Base-by-base conservation (phyloP, 2,329 filamentous ascomycete species). In the Arthrobotrys megalospora region DNA sequence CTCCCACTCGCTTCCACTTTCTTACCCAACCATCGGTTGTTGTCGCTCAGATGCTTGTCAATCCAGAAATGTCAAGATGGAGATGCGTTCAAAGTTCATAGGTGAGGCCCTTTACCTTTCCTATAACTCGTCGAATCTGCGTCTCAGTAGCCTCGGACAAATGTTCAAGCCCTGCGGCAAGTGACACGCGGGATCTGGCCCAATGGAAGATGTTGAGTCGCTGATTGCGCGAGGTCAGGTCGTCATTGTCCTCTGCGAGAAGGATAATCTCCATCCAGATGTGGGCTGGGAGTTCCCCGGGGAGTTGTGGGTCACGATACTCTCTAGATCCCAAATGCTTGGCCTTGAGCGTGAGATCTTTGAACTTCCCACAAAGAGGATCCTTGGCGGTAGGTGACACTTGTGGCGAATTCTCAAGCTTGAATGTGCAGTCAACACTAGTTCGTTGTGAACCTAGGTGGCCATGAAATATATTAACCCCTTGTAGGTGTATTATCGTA, bases 191-290 rank as follows among this genome's bases (percentile, higher is more conserved):
- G 7, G 76, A 79, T 11, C 65, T 70, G 8, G 63, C 45, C 68
- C 70, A 79, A 32, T 75, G 68, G 58, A 79, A 79, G 19, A 79
- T 79, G n/a, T 79, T 79, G 53, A 75, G 55, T 7, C 64, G 60
- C 24, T 79, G 76, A 8, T 50, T 75, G 11, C 68, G 55, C 6
- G 63, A 69, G 4, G 69, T 79, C 28, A 70, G n/a, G 6, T 52
- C 32, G 7, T 79, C 65, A 28, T 14, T 12, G 14, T 79, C 76
- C 24, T 79, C 76, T 5, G 76, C 76, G 1, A 79, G 28, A 8
- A 70, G 36, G 21, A 79, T 79, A 6, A 79, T 75, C 38, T 75
- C 66, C 48, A 69, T 70, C 76, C 76, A 79, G 4, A 79, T n/a
- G 6, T 75, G 36, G 28, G 62, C 41, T 2, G 76, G 76, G 7